phyloP scores from a whole-genome alignment of 352 stramenopile species.

The Blastocystis sp. region DNA sequence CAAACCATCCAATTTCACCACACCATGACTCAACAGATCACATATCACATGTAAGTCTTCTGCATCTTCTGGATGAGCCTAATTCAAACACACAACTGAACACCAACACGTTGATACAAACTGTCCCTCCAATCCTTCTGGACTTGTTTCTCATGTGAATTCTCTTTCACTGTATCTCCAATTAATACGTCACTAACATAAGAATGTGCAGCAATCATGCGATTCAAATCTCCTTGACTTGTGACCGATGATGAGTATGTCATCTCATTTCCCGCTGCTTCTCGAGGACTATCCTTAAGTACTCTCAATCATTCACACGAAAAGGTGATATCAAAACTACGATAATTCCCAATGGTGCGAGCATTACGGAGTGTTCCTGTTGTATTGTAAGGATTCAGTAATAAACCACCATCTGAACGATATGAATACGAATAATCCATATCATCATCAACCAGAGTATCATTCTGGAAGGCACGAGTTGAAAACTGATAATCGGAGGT shows the following conservation, averaged over 20 bases:
- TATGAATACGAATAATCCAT: no score
- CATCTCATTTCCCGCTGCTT: neutral
- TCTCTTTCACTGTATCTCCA: neutral
- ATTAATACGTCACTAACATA: slow-evolving; percentile 35
- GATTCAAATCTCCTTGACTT: neutral
- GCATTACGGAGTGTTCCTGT: neutral
- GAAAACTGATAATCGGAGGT: no score
- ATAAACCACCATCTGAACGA: neutral
- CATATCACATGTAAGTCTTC: slow-evolving; percentile 33
- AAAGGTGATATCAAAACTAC: neutral
- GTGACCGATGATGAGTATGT: neutral
- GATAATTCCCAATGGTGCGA: neutral
- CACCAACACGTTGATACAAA: neutral
- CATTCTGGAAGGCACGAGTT: no score
- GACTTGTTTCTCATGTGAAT: neutral
- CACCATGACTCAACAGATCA: neutral
- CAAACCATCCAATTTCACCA: neutral
- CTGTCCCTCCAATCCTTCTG: neutral
- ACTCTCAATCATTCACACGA: neutral
- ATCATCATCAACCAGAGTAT: no score
- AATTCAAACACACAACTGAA: neutral
- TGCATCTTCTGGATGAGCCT: slow-evolving; percentile 44
- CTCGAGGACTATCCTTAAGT: neutral
- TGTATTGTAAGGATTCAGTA: neutral
- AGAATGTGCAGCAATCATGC: slow-evolving; percentile 13